A percentile compares a stretch with the other conserved stretches of the same genome.
These are phyloP conservation scores for Leishmania lainsoni DNA, from an alignment of 208 protist genomes.

Conservation along the genomic window DNA sequence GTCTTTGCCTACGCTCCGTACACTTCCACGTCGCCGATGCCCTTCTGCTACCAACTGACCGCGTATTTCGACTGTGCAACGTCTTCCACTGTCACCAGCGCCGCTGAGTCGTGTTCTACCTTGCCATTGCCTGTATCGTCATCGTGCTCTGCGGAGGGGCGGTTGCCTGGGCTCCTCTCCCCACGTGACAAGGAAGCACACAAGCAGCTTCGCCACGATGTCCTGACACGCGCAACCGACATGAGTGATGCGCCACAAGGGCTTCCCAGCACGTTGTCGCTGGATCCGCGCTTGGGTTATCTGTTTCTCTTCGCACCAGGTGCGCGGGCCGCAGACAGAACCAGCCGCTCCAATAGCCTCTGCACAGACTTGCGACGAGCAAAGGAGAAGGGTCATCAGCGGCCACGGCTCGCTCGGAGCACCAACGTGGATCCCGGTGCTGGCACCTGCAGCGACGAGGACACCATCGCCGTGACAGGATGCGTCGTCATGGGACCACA, in stretches of 20 bases:
- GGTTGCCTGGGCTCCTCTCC: background rate
- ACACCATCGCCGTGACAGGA: constrained; percentile 2
- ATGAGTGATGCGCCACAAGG: background rate
- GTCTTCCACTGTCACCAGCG: background rate
- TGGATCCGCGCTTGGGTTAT: constrained; percentile 67
- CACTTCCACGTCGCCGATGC: constrained; percentile 34
- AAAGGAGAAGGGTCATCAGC: background rate
- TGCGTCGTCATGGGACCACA: constrained; percentile 21
- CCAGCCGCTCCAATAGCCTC: background rate
- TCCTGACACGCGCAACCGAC: constrained; percentile 20
- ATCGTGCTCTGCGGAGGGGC: background rate
- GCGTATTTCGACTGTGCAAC: constrained; percentile 36
- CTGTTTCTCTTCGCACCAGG: constrained; percentile 47
- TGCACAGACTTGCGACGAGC: background rate
- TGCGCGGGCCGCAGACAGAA: constrained; percentile 1
- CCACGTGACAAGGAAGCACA: constrained; percentile 7
- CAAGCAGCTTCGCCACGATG: constrained; percentile 30
- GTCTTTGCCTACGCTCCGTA: constrained; percentile 72
- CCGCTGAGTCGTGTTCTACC: background rate
- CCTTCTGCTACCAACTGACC: constrained; percentile 66
- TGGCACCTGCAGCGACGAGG: background rate
- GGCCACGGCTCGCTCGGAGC: constrained; percentile 6
- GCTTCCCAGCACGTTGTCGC: constrained; percentile 14
- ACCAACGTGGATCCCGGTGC: background rate
- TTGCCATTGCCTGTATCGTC: background rate